Base-by-base conservation (phyloP, 495 filamentous ascomycete genomes). In the Podospora conica region DNA sequence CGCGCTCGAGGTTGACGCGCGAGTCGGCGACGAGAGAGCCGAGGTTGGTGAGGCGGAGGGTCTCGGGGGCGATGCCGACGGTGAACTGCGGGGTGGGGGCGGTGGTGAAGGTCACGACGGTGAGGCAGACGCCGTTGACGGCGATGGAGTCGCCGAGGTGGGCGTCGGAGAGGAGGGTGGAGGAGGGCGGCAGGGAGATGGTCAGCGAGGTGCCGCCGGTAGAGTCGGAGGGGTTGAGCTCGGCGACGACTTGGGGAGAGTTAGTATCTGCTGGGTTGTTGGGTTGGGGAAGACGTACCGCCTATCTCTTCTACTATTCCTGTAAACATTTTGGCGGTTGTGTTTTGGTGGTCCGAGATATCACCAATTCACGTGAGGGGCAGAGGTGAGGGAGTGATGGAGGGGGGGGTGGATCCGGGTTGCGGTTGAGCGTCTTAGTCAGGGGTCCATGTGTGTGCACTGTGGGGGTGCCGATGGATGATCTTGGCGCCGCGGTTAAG, bases 291-390 rank as follows among this genome's bases (percentile, higher is more conserved):
- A 15, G 21, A 78, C 85, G 78, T 79, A 96, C 96, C 92, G 77
- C 96, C 96, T 56, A 98, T 90, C 58, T 87, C 90, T 81, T 99
- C 96, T 53, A 99, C 91, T 66, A 99, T 90, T 66, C 95, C 95
- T 60, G 95, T 98, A 76, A 98, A 98, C 95, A 98, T 98, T n/a
- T 65, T 70, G 40, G 55, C 53, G 61, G 40, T n/a, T 58, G 60
- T 55, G 21, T 28, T 29, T 20, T 10, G 24, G 25, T 55, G 28
- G 40, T 54, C 9, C 10, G 9, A 64, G 48, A n/a, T 64, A 31
- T 55, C 27, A 3, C 57, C 22, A 10, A 10, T 27, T 59, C 29
- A 29, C 18, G 58, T 24, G 58, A 27, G 24, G 56, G 27, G 24
- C 18, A 27, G 18, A 10, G 25, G 55, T 22, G 22, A 18, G 12